phyloP scores from a whole-genome alignment of 768 basidiomycete species.

The Phylloporus sp. region DNA sequence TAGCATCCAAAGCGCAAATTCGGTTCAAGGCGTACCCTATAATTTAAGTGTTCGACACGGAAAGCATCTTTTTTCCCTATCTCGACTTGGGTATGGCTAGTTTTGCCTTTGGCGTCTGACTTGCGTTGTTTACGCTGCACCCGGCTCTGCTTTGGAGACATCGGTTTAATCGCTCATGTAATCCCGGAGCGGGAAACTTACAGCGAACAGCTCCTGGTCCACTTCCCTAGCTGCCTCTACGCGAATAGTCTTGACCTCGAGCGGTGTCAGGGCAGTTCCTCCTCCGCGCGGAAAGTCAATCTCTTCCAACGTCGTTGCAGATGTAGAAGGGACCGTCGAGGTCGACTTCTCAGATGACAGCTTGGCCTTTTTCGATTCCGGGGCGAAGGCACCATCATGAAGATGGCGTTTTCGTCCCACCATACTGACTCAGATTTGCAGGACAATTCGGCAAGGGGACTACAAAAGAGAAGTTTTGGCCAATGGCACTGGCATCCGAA shows the following conservation, averaged over 20 bases:
- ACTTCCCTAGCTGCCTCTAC: conserved; percentile 85
- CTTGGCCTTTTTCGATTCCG: conserved; percentile 61
- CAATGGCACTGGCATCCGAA: conserved; percentile 1
- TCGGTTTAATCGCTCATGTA: conserved; percentile 1
- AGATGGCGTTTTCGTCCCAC: conserved; percentile 56
- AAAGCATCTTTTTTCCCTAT: conserved; percentile 42
- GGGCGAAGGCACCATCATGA: conserved; percentile 46
- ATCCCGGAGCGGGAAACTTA: conserved; percentile 27
- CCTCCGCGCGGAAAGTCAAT: conserved; percentile 95
- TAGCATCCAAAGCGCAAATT: neutral
- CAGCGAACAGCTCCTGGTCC: conserved; percentile 71
- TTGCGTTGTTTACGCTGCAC: conserved; percentile 44
- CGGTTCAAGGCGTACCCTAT: conserved; percentile 56
- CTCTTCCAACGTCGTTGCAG: conserved; percentile 55
- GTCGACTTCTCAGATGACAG: conserved; percentile 31
- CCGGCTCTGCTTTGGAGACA: conserved; percentile 35
- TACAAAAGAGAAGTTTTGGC: conserved; percentile 13
- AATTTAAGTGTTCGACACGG: conserved; percentile 88
- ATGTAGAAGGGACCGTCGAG: conserved; percentile 30
- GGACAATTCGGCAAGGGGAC: neutral
- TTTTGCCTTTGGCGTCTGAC: conserved; percentile 35
- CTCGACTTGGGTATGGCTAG: conserved; percentile 24
- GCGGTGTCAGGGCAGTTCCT: conserved; percentile 79
- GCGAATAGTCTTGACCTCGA: conserved; percentile 82
- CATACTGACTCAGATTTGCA: conserved; percentile 22